Evolutionary conservation across 2,329 filamentous ascomycete genomes (phyloP).

Genomic region (Thielaviopsis cerberus): DNA sequence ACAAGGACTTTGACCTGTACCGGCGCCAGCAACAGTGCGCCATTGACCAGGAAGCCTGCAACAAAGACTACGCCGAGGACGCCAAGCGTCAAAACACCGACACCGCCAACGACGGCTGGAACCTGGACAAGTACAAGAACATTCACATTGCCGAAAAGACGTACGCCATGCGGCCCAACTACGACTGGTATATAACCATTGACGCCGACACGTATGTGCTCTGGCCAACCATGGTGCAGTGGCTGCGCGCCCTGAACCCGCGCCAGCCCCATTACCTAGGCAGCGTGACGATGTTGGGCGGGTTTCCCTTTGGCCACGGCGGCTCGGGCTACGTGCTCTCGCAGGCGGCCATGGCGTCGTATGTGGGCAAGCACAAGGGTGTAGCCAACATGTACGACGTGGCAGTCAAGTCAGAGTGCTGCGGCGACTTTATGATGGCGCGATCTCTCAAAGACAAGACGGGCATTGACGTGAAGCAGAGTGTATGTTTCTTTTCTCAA

Average conservation of each 20-base stretch:
- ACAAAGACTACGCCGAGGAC: constrained; percentile 16
- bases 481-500: constrained; percentile 20
- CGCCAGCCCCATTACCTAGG: constrained; percentile 30
- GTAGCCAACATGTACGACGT: constrained; percentile 30
- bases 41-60: constrained; percentile 27
- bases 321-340: constrained; percentile 37
- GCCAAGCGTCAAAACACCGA: constrained; percentile 9
- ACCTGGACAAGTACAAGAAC: constrained; percentile 44
- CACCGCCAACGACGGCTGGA: constrained; percentile 26
- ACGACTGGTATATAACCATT: constrained; percentile 42
- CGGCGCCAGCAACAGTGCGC: constrained; percentile 26
- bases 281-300: constrained; percentile 25
- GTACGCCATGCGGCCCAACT: constrained; percentile 29
- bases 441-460: constrained; percentile 27
- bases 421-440: constrained; percentile 33
- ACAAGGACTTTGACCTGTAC: constrained; percentile 33
- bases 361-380: constrained; percentile 24
- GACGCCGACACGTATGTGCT: constrained; percentile 40
- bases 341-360: constrained; percentile 30
- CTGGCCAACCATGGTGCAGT: constrained; percentile 32
- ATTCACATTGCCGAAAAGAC: constrained; percentile 39
- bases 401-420: constrained; percentile 24
- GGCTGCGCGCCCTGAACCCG: constrained; percentile 27
- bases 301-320: constrained; percentile 33
- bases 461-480: constrained; percentile 23